These are phyloP conservation scores for Rhodotorula babjevae DNA, from an alignment of 768 basidiomycete species.

Conservation along the genomic window DNA sequence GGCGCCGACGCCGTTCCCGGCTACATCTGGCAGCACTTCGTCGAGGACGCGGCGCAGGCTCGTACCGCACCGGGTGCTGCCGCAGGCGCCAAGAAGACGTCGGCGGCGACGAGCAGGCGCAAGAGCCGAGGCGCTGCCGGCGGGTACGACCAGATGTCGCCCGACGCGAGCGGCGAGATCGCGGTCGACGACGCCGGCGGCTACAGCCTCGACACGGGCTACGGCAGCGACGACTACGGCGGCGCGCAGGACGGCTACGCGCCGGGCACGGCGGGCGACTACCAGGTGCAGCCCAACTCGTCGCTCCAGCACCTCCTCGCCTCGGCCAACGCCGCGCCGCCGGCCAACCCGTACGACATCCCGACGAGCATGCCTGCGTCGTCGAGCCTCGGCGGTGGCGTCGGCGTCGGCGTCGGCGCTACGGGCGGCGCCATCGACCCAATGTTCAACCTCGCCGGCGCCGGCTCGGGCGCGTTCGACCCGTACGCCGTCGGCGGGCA, in stretches of 20 bases:
- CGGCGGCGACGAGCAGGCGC: background rate
- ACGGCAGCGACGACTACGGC: background rate
- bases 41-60: conserved; percentile 53
- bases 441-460: background rate
- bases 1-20: conserved; percentile 66
- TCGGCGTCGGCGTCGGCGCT: background rate
- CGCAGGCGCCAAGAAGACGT: background rate
- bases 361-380: background rate
- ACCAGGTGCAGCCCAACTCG: background rate
- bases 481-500: conserved; percentile 16
- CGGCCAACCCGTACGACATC: conserved; percentile 22
- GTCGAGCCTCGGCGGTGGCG: background rate
- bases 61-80: background rate
- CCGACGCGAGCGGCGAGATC: background rate
- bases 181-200: background rate
- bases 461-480: conserved; percentile 1
- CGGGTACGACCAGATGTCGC: background rate
- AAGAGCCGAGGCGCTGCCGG: conserved; percentile 4
- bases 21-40: conserved; percentile 81
- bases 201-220: conserved; percentile 2
- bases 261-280: conserved; percentile 1
- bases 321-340: background rate
- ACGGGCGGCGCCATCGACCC: background rate
- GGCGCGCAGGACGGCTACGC: conserved; percentile 5
- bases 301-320: conserved; percentile 22